These are phyloP conservation scores for Geopyxis carbonaria DNA, from an alignment of 495 filamentous ascomycete genomes.

Conservation along the genomic window DNA sequence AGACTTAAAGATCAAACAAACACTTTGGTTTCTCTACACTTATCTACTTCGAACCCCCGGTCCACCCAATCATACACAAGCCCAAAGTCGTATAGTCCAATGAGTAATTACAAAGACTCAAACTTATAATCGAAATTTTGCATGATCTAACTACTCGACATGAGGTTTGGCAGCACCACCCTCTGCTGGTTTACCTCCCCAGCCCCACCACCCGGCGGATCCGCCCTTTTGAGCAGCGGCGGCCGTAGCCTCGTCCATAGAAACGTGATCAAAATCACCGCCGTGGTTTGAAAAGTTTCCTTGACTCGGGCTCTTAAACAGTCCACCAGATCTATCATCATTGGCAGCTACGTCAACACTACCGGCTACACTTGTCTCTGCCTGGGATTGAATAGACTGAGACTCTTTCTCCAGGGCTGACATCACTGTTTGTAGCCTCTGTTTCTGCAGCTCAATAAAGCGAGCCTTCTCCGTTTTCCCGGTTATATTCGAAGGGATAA, in stretches of 20 bases:
- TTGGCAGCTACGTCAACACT: constrained; percentile 14
- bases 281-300: constrained; percentile 15
- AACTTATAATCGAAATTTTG: too few species aligned
- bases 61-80: too few species aligned
- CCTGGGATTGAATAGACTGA: constrained; percentile 13
- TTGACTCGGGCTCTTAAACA: constrained; percentile 16
- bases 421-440: constrained; percentile 21
- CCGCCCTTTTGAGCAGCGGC: constrained; percentile 9
- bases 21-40: too few species aligned
- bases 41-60: too few species aligned
- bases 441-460: constrained; percentile 22
- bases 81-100: too few species aligned
- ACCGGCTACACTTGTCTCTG: constrained; percentile 15
- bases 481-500: constrained; percentile 18
- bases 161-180: too few species aligned
- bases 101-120: too few species aligned
- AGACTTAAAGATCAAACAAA: too few species aligned
- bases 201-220: constrained; percentile 14
- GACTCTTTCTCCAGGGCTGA: constrained; percentile 21
- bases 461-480: constrained; percentile 16
- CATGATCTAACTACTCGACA: too few species aligned
- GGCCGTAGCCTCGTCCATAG: constrained; percentile 17
- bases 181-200: constrained; percentile 18
- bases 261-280: constrained; percentile 22
- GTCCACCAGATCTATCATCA: constrained; percentile 3